phyloP scores from a whole-genome alignment of 2,329 filamentous ascomycete species.

The Blastomyces emzantsi region DNA sequence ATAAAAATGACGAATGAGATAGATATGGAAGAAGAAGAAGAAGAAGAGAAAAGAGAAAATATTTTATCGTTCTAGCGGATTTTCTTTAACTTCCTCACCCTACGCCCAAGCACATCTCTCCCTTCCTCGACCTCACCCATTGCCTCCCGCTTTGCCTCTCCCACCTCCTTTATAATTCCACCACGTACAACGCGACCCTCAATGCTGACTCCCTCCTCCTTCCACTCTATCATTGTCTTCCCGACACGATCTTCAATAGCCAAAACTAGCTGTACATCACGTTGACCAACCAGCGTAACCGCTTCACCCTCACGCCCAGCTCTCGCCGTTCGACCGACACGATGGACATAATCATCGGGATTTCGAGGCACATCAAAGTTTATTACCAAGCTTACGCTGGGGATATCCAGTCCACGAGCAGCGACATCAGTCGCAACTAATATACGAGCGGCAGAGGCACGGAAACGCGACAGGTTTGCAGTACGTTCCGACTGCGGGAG shows the following conservation, averaged over 20 bases:
- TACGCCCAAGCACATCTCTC: slow-evolving; percentile 82
- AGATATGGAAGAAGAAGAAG: neutral
- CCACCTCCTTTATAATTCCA: slow-evolving; percentile 69
- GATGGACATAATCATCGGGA: slow-evolving; percentile 94
- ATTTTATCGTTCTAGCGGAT: slow-evolving; percentile 23
- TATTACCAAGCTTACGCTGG: slow-evolving; percentile 78
- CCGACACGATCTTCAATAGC: slow-evolving; percentile 78
- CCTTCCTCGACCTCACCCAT: slow-evolving; percentile 85
- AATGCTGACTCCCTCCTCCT: slow-evolving; percentile 87
- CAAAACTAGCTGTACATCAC: slow-evolving; percentile 82
- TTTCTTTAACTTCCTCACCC: slow-evolving; percentile 43
- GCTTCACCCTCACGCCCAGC: slow-evolving; percentile 75
- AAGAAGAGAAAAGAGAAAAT: neutral
- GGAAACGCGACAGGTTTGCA: slow-evolving; percentile 83
- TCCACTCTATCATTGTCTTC: slow-evolving; percentile 71
- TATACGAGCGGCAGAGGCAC: slow-evolving; percentile 77
- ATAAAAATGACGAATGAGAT: neutral
- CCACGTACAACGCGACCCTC: slow-evolving; percentile 81
- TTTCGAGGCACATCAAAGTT: slow-evolving; percentile 97
- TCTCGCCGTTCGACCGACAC: slow-evolving; percentile 89
- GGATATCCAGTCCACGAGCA: slow-evolving; percentile 88
- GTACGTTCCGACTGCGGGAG: slow-evolving; percentile 77
- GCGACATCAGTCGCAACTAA: slow-evolving; percentile 94
- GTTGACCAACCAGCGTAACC: slow-evolving; percentile 82
- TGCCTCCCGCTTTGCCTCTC: slow-evolving; percentile 93